Evolutionary conservation across 768 basidiomycete genomes (phyloP).

Genomic region (Arthromyces matolae): DNA sequence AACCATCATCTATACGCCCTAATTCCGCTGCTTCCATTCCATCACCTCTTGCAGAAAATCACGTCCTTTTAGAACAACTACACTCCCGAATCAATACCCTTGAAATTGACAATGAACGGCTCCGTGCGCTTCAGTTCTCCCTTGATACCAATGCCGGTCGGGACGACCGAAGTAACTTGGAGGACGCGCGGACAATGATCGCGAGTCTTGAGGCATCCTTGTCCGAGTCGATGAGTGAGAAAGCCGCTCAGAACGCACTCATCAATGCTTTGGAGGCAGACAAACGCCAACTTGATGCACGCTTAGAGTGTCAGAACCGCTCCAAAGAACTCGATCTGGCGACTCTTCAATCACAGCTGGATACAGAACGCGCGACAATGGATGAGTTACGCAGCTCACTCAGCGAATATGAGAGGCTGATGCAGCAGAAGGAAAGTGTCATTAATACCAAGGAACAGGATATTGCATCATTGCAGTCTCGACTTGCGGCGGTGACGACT

Average conservation of each 20-base stretch:
- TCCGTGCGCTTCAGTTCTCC: conserved; percentile 36
- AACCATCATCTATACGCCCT: conserved; percentile 30
- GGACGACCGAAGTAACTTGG: conserved; percentile 42
- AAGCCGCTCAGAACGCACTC: conserved; percentile 42
- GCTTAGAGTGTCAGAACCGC: conserved; percentile 43
- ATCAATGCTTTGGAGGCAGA: conserved; percentile 46
- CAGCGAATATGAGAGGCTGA: conserved; percentile 46
- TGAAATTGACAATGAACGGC: conserved; percentile 66
- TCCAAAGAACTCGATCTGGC: conserved; percentile 40
- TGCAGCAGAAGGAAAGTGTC: conserved; percentile 45
- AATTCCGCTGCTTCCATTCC: conserved; percentile 36
- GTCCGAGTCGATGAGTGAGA: conserved; percentile 36
- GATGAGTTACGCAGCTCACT: conserved; percentile 50
- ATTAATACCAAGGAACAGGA: conserved; percentile 59
- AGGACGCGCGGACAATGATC: conserved; percentile 36
- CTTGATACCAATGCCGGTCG: conserved; percentile 36
- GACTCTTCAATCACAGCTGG: conserved; percentile 29
- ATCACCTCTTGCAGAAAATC: conserved; percentile 33
- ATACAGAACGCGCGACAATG: conserved; percentile 38
- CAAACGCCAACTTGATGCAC: conserved; percentile 31
- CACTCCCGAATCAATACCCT: conserved; percentile 55
- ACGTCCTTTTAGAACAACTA: conserved; percentile 34
- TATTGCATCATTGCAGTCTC: conserved; percentile 47
- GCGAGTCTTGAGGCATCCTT: conserved; percentile 41
- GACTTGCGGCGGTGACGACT: conserved; percentile 24